phyloP scores from a whole-genome alignment of 2,329 filamentous ascomycete species.

The Trichoderma brevicompactum region DNA sequence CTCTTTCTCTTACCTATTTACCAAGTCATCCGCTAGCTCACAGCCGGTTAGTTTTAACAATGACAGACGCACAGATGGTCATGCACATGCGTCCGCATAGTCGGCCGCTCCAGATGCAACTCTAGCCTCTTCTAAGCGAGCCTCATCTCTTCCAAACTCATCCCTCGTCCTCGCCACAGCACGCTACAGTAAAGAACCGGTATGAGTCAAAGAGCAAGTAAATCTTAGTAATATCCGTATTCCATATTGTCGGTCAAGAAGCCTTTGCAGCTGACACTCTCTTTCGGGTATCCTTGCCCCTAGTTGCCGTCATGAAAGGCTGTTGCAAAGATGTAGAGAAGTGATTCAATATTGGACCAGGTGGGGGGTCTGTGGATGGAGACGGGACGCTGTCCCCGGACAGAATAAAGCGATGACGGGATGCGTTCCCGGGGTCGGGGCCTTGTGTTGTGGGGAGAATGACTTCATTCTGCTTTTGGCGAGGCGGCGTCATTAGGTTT shows the following conservation, averaged over 20 bases:
- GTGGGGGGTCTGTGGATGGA: neutral
- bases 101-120: neutral
- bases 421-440: neutral
- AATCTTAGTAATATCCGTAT: neutral
- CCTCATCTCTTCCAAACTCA: neutral
- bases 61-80: neutral
- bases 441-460: conserved; percentile 1
- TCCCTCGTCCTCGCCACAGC: neutral
- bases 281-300: neutral
- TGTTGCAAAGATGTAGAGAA: neutral
- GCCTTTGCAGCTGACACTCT: neutral
- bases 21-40: neutral
- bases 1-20: neutral
- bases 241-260: too few relatives aligned
- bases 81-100: neutral
- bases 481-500: neutral
- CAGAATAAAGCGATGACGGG: neutral
- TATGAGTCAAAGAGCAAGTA: neutral
- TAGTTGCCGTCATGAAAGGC: neutral
- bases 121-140: conserved; percentile 7
- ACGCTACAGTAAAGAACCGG: neutral
- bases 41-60: neutral
- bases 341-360: neutral
- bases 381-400: neutral
- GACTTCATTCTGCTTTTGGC: neutral